A percentile compares a stretch with the other conserved stretches of the same genome.
These are phyloP conservation scores for Erucastrum elatum DNA, from an alignment of 345 rosid genomes.

Conservation along the genomic window DNA sequence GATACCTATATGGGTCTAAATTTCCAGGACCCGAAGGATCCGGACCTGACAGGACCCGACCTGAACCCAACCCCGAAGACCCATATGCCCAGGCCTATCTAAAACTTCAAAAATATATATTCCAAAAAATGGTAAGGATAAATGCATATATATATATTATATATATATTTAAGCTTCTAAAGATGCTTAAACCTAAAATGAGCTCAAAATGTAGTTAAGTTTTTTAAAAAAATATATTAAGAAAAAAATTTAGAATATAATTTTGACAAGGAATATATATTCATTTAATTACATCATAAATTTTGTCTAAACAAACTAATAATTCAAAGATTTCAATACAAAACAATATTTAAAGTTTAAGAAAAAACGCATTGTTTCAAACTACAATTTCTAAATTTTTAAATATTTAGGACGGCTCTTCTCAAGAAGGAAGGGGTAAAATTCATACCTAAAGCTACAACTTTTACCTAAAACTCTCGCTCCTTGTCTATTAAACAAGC, in stretches of 20 bases:
- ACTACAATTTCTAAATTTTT: neutral
- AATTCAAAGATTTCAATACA: neutral
- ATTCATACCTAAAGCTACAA: constrained; percentile 10
- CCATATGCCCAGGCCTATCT: too few species aligned
- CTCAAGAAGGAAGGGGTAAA: neutral
- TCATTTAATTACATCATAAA: neutral
- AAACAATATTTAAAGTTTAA: neutral
- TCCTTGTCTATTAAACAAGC: neutral
- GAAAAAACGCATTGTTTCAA: neutral
- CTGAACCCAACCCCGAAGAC: too few species aligned
- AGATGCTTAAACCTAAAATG: neutral
- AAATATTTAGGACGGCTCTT: neutral
- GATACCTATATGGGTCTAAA: too few species aligned
- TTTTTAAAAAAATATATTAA: neutral
- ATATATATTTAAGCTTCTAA: neutral
- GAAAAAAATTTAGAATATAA: neutral
- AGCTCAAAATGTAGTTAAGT: neutral
- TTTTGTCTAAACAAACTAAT: neutral
- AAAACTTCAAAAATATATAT: too few species aligned
- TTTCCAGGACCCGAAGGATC: too few species aligned
- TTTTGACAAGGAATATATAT: neutral
- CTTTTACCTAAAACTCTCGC: neutral
- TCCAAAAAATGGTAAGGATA: neutral
- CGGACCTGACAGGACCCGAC: too few species aligned
- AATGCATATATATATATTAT: too few species aligned